Base-by-base conservation (phyloP, 2,329 filamentous ascomycete genomes). In the Coniochaeta sp. region DNA sequence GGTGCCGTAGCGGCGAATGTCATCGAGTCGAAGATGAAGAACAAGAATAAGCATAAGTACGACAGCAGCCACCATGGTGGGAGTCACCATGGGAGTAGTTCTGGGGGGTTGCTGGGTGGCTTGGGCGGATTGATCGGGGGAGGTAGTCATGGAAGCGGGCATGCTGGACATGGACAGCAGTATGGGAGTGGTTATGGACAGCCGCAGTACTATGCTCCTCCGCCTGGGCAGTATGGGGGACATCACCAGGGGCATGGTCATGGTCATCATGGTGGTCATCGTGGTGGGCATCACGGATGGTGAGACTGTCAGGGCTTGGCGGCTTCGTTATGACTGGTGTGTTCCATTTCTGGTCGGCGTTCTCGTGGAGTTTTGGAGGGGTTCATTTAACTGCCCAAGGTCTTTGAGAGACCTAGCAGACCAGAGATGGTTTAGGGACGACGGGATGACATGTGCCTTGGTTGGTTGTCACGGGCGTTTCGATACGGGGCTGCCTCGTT, bases 1-100 rank as follows among this genome's bases (percentile, higher is more conserved):
- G 81, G 81, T 22, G 79, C 78, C 0, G 69, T 81, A 12, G 75
- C 73, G 3, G 79, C 79, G 7, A 82, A 82, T 56, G 65, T 73
- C 16, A 61, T 81, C 32, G 74, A 76, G 61, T 59, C 71, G 50
- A 72, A 74, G 51, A 35, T 72, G 7, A 65, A 71, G 62, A 63
- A 65, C 27, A 53, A 62, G 35, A 53, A 60, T 4, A 51, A 58
- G 1, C 45, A 59, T 9, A 49, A 54, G 14, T 48, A 51, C 18
- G 40, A 51, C 28, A 38, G 48, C 14, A 42, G 24, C 2, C 26
- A 50, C 3, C 33, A 53, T n/a, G 35, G 49, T 16, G 38, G 47
- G n/a, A n/a, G n/a, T n/a, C 18, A 18, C 26, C 22, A n/a, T 38
- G 6, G 48, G 51, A 16, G 49, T 35, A 14, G 18, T 51, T 20